phyloP scores from a whole-genome alignment of 805 yeast genomes.

The Saturnispora galanensis region DNA sequence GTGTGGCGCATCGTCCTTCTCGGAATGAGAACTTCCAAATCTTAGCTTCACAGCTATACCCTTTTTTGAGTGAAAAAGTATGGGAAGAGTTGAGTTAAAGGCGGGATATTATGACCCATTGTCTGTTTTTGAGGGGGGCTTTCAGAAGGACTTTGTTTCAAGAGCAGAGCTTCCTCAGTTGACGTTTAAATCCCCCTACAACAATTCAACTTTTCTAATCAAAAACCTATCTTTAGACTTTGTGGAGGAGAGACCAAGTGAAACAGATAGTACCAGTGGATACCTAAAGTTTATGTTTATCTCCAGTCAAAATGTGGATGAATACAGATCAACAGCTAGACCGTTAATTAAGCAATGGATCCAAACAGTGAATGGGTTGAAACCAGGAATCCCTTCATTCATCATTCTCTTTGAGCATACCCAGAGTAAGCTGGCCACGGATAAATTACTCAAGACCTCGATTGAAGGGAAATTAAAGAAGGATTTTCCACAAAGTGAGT shows the following conservation, averaged over 20 bases:
- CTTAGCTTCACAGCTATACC: no score
- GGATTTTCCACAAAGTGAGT: slow-evolving; percentile 22
- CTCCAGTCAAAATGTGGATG: slow-evolving; percentile 55
- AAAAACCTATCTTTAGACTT: slow-evolving; percentile 45
- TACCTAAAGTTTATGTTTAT: slow-evolving; percentile 63
- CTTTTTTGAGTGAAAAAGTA: no score
- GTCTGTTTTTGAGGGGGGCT: slow-evolving; percentile 35
- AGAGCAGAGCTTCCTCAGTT: slow-evolving; percentile 25
- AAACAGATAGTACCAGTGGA: slow-evolving; percentile 1
- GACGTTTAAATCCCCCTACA: slow-evolving; percentile 1
- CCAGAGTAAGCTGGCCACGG: slow-evolving; percentile 17
- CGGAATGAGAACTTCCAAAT: no score
- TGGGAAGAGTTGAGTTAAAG: slow-evolving; percentile 8
- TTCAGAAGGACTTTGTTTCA: slow-evolving; percentile 34
- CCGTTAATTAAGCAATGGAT: slow-evolving; percentile 82
- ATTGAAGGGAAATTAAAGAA: slow-evolving; percentile 23
- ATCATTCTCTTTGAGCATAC: slow-evolving; percentile 39
- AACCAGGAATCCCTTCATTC: slow-evolving; percentile 46
- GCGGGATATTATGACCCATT: slow-evolving; percentile 74
- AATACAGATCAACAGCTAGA: slow-evolving; percentile 68
- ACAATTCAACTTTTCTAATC: slow-evolving; percentile 53
- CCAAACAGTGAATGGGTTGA: slow-evolving; percentile 31
- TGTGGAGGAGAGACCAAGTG: slow-evolving; percentile 46
- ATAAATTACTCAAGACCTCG: slow-evolving; percentile 23
- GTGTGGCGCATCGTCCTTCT: not conserved